Evolutionary conservation across 2,329 filamentous ascomycete species (phyloP), one percentile per base, ranked within the genome.

Genomic region (Fusarium sp.): DNA sequence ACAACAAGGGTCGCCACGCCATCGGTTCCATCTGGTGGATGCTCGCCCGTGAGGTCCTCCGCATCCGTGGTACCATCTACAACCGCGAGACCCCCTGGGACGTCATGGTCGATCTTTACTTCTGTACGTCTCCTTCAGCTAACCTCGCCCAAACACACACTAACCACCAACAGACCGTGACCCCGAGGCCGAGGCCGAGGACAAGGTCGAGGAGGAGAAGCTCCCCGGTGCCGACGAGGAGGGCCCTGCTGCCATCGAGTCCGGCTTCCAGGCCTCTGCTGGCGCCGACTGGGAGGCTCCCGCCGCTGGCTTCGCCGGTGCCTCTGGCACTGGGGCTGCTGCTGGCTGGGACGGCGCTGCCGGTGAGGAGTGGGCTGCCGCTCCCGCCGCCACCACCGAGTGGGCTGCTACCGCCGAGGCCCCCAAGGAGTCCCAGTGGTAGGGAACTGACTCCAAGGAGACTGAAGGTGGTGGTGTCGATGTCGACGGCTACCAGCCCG

Each of bases 1-100:
- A 99, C 92, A 99, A 99, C 92, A 99, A 99, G 91, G 94, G 93
- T 86, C 94, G 95, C 79, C 93, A 98, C 85, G 89, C 96, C 79
- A 99, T 99, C 75, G 95, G 95, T 86, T 87, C 95, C 75, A 81
- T 99, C 84, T 99, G 95, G 95, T 99, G 95, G 95, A 90, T 99
- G 89, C 88, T 99, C 73, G 94, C 95, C 80, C 95, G 95, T 87
- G 95, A 99, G 88, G 94, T 99, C 79, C 93, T 99, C 81, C 93
- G 96, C 79, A 93, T 99, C 77, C 93, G 95, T 75, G 95, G 96
- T 74, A 98, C 93, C 77, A 92, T 99, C 78, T 90, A 92, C 79
- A 92, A 87, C 86, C 93, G 95, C 79, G 95, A 99, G 84, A 89
- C 90, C 65, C 91, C 96, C 80, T 99, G 95, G 95, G 95, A 99